Base-by-base conservation (phyloP, 1,284 basidiomycete genomes). In the Ceratorhiza oryzae-sativae region DNA sequence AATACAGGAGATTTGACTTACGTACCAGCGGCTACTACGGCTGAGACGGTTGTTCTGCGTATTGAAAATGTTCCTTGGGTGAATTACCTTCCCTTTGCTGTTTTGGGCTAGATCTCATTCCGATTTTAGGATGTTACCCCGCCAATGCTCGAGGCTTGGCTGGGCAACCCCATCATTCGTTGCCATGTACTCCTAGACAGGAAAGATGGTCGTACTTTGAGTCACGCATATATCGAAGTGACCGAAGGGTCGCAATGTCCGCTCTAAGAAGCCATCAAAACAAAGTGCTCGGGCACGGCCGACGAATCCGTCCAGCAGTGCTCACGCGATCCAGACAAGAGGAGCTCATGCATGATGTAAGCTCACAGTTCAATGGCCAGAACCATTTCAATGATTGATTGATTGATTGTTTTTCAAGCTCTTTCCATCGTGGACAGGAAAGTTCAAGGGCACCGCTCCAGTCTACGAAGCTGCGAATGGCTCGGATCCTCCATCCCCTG, bases 21-120 rank as follows among this genome's bases (percentile, higher is more conserved):
- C n/a, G n/a, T 32, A 0, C 4, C 58, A 18, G 23, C 41, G 3
- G 20, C 30, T 20, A 20, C 20, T n/a, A 23, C 36, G 2, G 46
- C 12, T 30, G 39, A 53, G 1, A 23, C 3, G 39, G 83, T 87
- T 45, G 90, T 93, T 18, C 82, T 93, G 59, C 83, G 91, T 27
- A 90, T 93, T 76, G 92, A 93, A 77, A 93, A 93, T 76, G 90
- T 93, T 68, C 92, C 92, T 62, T 93, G 91, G 91, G 90, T 92
- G 78, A 51, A 87, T 80, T n/a, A n/a, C n/a, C n/a, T n/a, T n/a
- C n/a, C n/a, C n/a, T 15, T 13, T 10, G 13, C 8, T 5, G 36
- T 65, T n/a, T 18, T 39, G 15, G 3, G 30, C 23, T 18, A 32
- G 12, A 6, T 20, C 45, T 60, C 34, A 41, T 39, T 46, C 46